phyloP scores from a whole-genome alignment of 495 filamentous ascomycete species.

The Chaetomium fimeti region DNA sequence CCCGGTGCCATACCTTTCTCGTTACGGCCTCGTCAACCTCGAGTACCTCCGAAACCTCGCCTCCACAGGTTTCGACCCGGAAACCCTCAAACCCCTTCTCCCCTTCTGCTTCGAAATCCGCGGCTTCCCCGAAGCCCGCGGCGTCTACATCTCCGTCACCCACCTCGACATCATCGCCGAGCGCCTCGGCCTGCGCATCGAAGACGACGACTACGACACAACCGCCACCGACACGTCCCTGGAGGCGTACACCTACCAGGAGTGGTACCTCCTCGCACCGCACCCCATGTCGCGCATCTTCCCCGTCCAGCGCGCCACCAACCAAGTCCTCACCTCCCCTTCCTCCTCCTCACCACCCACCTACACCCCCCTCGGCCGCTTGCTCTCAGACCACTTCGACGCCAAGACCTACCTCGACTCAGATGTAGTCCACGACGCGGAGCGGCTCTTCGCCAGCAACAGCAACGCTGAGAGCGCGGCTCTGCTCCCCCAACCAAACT shows the following conservation, averaged over 20 bases:
- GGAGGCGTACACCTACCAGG: constrained; percentile 1
- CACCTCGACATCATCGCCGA: background rate
- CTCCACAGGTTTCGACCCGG: background rate
- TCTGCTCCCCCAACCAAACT: background rate
- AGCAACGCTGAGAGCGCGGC: no score
- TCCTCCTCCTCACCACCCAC: background rate
- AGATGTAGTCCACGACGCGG: background rate
- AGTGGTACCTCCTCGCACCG: constrained; percentile 5
- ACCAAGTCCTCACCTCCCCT: background rate
- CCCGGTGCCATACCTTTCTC: background rate
- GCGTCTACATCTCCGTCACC: background rate
- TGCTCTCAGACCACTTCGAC: constrained; percentile 6
- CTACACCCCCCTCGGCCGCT: background rate
- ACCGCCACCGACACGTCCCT: background rate
- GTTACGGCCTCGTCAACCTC: background rate
- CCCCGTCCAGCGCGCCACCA: background rate
- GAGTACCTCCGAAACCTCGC: background rate
- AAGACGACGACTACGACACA: background rate
- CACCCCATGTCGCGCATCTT: background rate
- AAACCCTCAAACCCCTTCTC: background rate
- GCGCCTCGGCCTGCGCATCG: background rate
- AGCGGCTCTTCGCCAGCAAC: background rate
- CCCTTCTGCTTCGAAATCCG: background rate
- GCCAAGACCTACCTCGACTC: constrained; percentile 7
- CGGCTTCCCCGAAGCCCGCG: background rate